phyloP scores from a whole-genome alignment of 2,329 filamentous ascomycete species.

The Stylonectria norvegica region DNA sequence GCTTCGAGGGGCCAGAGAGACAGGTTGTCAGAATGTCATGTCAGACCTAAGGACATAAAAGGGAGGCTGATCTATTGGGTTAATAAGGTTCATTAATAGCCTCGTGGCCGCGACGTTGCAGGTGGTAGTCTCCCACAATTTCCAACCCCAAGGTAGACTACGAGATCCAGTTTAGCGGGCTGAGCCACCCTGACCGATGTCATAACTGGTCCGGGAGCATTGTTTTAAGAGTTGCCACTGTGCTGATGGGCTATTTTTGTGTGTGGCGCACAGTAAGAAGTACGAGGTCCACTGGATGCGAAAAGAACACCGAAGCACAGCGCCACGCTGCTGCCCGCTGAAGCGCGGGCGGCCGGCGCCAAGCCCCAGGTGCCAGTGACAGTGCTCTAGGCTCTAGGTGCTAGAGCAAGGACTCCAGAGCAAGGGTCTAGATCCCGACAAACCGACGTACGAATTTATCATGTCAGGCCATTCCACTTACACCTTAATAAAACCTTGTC shows the following conservation, averaged over 20 bases:
- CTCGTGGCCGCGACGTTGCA: slow-evolving; percentile 27
- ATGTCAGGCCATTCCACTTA: slow-evolving; percentile 30
- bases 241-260: slow-evolving; percentile 20
- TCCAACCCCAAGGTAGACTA: too few relatives aligned
- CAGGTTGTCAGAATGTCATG: too few relatives aligned
- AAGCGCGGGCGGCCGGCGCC: too few relatives aligned
- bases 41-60: too few relatives aligned
- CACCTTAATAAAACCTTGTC: slow-evolving; percentile 24
- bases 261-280: slow-evolving; percentile 5
- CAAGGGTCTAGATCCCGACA: slow-evolving; percentile 15
- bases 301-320: too few relatives aligned
- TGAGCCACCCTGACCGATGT: slow-evolving; percentile 30
- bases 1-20: slow-evolving; percentile 6
- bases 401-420: too few relatives aligned
- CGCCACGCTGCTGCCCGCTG: too few relatives aligned
- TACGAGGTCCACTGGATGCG: too few relatives aligned
- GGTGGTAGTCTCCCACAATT: slow-evolving; percentile 30
- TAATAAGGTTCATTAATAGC: slow-evolving; percentile 24
- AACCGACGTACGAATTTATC: slow-evolving; percentile 21
- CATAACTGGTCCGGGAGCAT: slow-evolving; percentile 28
- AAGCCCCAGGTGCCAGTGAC: too few relatives aligned
- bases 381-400: too few relatives aligned
- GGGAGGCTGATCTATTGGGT: too few relatives aligned
- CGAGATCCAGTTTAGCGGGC: slow-evolving; percentile 17
- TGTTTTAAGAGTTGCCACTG: too few relatives aligned